Conservation (phyloP, 2,329 filamentous ascomycete genomes). For the Aspergillus aculeatus region DNA sequence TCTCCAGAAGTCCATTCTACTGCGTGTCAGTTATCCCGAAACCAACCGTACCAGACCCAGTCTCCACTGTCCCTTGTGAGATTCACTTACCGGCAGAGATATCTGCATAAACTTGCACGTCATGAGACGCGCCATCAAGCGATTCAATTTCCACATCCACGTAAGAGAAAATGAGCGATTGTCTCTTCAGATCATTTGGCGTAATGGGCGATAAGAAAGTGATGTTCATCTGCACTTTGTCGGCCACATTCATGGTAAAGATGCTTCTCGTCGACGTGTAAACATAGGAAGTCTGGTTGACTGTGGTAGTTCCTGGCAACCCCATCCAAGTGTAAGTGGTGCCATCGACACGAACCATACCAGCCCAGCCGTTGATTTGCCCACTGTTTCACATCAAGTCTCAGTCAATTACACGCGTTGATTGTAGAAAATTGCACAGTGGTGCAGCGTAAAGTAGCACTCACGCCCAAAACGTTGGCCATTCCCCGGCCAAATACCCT, state of each 20-base stretch:
- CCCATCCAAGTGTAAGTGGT: conserved; percentile 68
- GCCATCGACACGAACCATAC: conserved; percentile 68
- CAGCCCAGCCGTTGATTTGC: conserved; percentile 63
- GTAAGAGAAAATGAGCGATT: conserved; percentile 71
- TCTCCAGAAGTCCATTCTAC: conserved; percentile 72
- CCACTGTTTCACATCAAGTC: conserved; percentile 41
- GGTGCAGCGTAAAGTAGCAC: conserved; percentile 25
- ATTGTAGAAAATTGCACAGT: neutral
- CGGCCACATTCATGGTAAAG: conserved; percentile 65
- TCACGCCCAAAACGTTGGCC: conserved; percentile 68
- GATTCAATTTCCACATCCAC: conserved; percentile 63
- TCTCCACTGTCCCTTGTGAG: neutral
- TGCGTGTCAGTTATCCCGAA: conserved; percentile 12
- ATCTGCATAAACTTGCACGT: conserved; percentile 70
- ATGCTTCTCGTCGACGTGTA: conserved; percentile 72
- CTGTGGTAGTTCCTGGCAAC: conserved; percentile 45
- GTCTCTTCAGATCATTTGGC: conserved; percentile 63
- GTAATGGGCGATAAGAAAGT: conserved; percentile 71
- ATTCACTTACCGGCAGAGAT: conserved; percentile 62
- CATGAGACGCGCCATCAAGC: conserved; percentile 60
- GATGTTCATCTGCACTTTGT: conserved; percentile 62
- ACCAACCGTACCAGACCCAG: neutral
- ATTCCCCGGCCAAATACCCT: conserved; percentile 66
- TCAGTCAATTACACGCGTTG: conserved; percentile 13
- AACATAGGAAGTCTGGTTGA: conserved; percentile 61